Evolutionary conservation across 2,329 filamentous ascomycete genomes (phyloP).

Genomic region (Cytospora schulzeri): DNA sequence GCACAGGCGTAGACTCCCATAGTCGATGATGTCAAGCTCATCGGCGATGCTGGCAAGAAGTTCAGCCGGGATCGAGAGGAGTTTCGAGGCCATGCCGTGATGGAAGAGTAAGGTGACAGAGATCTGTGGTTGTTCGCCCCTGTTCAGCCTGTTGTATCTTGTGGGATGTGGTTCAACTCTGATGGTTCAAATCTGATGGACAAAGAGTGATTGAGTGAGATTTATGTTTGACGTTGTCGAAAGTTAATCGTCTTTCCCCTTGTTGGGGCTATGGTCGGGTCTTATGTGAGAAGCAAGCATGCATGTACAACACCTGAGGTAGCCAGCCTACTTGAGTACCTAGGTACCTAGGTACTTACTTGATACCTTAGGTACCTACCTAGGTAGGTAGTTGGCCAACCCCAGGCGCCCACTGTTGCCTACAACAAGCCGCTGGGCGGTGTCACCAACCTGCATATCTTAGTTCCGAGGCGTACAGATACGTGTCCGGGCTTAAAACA

Average conservation of each 20-base stretch:
- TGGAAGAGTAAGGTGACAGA: not conserved
- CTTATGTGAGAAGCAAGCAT: conserved; percentile 5
- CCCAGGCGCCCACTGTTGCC: conserved; percentile 3
- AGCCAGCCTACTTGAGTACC: too few relatives aligned
- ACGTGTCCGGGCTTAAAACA: not conserved
- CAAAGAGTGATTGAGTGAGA: too few relatives aligned
- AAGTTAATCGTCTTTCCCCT: too few relatives aligned
- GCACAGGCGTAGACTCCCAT: conserved; percentile 9
- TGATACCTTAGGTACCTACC: too few relatives aligned
- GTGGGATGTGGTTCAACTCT: not conserved
- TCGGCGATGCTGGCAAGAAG: conserved; percentile 15
- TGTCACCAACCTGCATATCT: conserved; percentile 13
- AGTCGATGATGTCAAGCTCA: conserved; percentile 4
- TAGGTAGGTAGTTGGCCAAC: too few relatives aligned
- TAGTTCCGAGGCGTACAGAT: not conserved
- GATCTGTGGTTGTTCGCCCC: not conserved
- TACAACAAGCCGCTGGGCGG: conserved; percentile 15
- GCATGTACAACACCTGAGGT: not conserved
- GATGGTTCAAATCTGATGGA: too few relatives aligned
- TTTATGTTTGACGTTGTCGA: too few relatives aligned
- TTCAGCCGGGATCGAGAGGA: conserved; percentile 11
- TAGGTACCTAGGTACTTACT: too few relatives aligned
- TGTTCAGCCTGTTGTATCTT: not conserved
- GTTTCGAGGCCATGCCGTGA: conserved; percentile 8
- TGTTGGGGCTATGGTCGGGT: not conserved